Percentiles rank a stretch among this genome's conserved stretches.
These are phyloP conservation scores for Neofusicoccum ribis DNA, from an alignment of 2,329 filamentous ascomycete species.

Conservation along the genomic window DNA sequence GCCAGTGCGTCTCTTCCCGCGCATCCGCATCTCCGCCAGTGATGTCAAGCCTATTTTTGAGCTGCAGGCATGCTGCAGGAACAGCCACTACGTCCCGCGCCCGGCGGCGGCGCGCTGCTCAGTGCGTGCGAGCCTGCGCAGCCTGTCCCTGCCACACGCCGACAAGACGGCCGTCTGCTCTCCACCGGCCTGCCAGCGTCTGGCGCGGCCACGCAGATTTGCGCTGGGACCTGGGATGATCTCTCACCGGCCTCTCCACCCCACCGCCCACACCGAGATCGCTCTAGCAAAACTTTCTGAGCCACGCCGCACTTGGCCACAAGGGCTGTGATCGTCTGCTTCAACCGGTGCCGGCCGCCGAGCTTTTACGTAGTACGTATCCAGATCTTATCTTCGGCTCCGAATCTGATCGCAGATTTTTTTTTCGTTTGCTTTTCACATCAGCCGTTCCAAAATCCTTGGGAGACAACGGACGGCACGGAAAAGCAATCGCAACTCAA, in stretches of 20 bases:
- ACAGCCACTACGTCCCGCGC: not conserved
- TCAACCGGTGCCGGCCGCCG: not conserved
- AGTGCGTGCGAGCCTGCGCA: not conserved
- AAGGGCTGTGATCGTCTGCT: not conserved
- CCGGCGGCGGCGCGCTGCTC: not conserved
- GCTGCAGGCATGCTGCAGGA: not conserved
- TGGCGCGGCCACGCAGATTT: slow-evolving; percentile 16
- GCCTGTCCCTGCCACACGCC: not conserved
- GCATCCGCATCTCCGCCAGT: slow-evolving; percentile 11
- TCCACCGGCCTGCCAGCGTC: not conserved
- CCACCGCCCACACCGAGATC: slow-evolving; percentile 9
- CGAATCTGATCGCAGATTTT: not conserved
- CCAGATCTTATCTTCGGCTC: slow-evolving; percentile 9
- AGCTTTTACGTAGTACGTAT: not conserved
- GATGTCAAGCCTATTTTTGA: slow-evolving; percentile 6
- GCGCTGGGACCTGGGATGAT: slow-evolving; percentile 10
- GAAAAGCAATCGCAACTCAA: not conserved
- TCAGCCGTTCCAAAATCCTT: not conserved
- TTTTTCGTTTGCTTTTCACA: not conserved
- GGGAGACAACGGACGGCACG: not conserved
- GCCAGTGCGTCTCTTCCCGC: slow-evolving; percentile 6
- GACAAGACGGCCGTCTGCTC: not conserved
- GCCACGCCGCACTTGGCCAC: not conserved
- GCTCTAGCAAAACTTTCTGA: not conserved
- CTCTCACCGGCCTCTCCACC: slow-evolving; percentile 13